These are phyloP conservation scores for Hebeloma cylindrosporum DNA, from an alignment of 768 basidiomycete genomes.

Conservation along the genomic window DNA sequence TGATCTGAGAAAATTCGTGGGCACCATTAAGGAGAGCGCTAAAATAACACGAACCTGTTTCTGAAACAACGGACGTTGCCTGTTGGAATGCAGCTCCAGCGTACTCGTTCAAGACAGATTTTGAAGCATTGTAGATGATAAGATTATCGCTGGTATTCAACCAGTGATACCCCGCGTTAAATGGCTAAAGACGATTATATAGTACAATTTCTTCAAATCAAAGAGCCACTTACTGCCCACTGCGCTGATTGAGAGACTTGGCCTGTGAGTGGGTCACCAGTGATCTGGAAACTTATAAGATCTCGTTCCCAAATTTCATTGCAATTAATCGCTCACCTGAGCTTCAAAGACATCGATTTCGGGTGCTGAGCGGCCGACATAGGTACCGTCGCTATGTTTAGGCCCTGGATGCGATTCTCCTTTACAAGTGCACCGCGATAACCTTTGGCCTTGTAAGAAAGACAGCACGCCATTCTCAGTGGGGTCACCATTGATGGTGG, in stretches of 20 bases:
- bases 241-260: slow-evolving; percentile 86
- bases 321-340: slow-evolving; percentile 41
- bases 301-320: not conserved
- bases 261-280: slow-evolving; percentile 35
- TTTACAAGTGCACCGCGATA: slow-evolving; percentile 86
- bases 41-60: slow-evolving; percentile 46
- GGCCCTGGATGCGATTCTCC: slow-evolving; percentile 91
- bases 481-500: slow-evolving; percentile 60
- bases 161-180: slow-evolving; percentile 73
- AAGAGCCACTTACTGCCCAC: slow-evolving; percentile 57
- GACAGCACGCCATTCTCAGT: slow-evolving; percentile 57
- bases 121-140: slow-evolving; percentile 51
- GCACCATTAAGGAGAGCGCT: not conserved
- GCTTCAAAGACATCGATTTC: slow-evolving; percentile 94
- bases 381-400: slow-evolving; percentile 70
- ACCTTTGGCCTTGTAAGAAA: slow-evolving; percentile 83
- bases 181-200: slow-evolving; percentile 57
- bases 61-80: slow-evolving; percentile 69
- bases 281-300: slow-evolving; percentile 24
- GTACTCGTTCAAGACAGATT: slow-evolving; percentile 62
- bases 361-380: slow-evolving; percentile 78
- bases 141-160: slow-evolving; percentile 60
- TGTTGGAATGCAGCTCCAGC: slow-evolving; percentile 81
- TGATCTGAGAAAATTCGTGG: slow-evolving; percentile 45
- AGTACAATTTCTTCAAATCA: not conserved